Evolutionary conservation across 1,139 yeast species (phyloP).

Genomic region (Saccharomyces hybrid): DNA sequence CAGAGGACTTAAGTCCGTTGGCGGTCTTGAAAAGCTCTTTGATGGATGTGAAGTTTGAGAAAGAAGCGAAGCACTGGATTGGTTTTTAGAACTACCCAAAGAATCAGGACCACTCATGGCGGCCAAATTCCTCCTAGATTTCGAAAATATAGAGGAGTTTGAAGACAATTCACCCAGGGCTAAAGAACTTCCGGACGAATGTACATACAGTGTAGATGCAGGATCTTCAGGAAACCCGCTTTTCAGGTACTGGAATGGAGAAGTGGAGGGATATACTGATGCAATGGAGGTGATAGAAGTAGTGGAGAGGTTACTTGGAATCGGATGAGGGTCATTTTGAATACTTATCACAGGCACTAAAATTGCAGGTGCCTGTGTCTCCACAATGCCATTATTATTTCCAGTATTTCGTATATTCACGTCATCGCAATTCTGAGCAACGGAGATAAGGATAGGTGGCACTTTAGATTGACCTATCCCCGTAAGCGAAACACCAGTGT

Average conservation of each 20-base stretch:
- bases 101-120: background rate
- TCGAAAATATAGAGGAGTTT: background rate
- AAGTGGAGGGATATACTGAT: background rate
- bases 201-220: background rate
- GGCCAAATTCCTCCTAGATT: background rate
- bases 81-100: background rate
- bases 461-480: background rate
- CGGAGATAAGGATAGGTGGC: background rate
- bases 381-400: background rate
- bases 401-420: background rate
- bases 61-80: background rate
- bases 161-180: background rate
- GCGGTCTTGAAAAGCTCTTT: conserved; percentile 8
- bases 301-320: background rate
- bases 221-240: background rate
- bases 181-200: background rate
- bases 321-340: background rate
- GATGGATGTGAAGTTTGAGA: conserved; percentile 4
- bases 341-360: background rate
- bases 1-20: conserved; percentile 10
- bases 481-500: background rate
- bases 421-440: background rate
- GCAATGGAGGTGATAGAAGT: background rate
- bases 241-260: background rate
- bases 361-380: background rate